Percentiles rank a stretch among this genome's conserved stretches.
phyloP scores from a whole-genome alignment of 2,329 filamentous ascomycete genomes.

The Penicillium sp. region DNA sequence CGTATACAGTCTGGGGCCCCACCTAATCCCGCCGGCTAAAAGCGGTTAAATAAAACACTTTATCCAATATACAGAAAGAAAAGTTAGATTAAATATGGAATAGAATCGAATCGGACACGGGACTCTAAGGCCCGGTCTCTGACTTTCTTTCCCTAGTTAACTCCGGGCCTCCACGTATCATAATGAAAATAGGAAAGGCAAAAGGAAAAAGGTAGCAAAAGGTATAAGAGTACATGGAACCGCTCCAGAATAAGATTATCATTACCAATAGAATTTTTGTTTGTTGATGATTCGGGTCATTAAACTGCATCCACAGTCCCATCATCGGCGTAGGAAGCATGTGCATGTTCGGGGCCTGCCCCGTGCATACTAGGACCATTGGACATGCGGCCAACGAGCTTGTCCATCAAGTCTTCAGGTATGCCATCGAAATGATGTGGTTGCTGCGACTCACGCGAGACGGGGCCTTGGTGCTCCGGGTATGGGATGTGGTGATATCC shows the following conservation, averaged over 20 bases:
- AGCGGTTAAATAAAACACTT: not conserved
- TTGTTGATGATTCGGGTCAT: conserved; percentile 11
- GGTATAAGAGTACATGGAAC: conserved; percentile 15
- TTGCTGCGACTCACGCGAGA: conserved; percentile 35
- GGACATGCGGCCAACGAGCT: conserved; percentile 37
- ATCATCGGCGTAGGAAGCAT: conserved; percentile 30
- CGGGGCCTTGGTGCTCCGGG: conserved; percentile 31
- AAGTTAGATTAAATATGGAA: conserved; percentile 1
- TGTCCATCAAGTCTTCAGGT: conserved; percentile 39
- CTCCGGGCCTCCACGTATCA: not conserved
- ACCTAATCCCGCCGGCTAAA: not conserved
- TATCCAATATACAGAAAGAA: not conserved
- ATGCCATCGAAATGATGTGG: conserved; percentile 33
- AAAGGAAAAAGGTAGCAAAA: conserved; percentile 8
- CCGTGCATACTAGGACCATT: conserved; percentile 35
- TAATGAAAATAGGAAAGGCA: conserved; percentile 3
- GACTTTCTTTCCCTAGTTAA: not conserved
- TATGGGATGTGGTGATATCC: conserved; percentile 37
- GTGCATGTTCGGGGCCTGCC: conserved; percentile 34
- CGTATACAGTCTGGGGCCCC: conserved; percentile 2
- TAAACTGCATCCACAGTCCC: conserved; percentile 33
- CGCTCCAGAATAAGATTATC: conserved; percentile 26
- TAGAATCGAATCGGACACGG: not conserved
- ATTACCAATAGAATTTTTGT: conserved; percentile 26
- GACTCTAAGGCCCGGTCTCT: not conserved